These are phyloP conservation scores for Flaveria ramosissima DNA, from an alignment of 129 eudicot species.

Conservation along the genomic window DNA sequence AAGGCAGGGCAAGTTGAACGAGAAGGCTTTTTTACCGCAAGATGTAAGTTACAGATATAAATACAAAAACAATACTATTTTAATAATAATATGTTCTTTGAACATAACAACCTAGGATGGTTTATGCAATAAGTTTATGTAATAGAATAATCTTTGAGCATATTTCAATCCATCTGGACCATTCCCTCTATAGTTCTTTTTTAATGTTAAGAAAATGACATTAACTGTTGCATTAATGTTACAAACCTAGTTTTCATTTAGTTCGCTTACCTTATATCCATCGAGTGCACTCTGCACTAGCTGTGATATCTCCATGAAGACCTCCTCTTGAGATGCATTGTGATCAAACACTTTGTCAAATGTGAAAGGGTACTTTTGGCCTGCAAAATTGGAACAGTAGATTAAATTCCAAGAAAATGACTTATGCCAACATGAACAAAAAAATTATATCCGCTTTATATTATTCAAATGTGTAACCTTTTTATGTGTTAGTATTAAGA, in stretches of 20 bases:
- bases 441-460: background rate
- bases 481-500: background rate
- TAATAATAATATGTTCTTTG: background rate
- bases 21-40: too few species aligned
- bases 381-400: conserved; percentile 18
- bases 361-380: conserved; percentile 56
- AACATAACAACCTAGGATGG: background rate
- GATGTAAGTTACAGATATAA: too few species aligned
- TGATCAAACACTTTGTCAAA: conserved; percentile 65
- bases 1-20: too few species aligned
- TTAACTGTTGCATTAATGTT: background rate
- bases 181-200: too few species aligned
- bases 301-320: conserved; percentile 71
- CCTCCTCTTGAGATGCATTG: conserved; percentile 59
- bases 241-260: background rate
- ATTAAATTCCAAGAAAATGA: conserved; percentile 2
- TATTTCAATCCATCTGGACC: background rate
- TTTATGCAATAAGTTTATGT: background rate
- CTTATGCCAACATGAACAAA: background rate
- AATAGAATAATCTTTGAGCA: background rate
- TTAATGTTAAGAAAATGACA: background rate
- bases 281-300: conserved; percentile 73
- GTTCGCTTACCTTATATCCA: conserved; percentile 58
- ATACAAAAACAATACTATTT: background rate
- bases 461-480: background rate